Evolutionary conservation across 2,329 filamentous ascomycete genomes (phyloP).

Genomic region (Coniosporium tulheliwenetii): DNA sequence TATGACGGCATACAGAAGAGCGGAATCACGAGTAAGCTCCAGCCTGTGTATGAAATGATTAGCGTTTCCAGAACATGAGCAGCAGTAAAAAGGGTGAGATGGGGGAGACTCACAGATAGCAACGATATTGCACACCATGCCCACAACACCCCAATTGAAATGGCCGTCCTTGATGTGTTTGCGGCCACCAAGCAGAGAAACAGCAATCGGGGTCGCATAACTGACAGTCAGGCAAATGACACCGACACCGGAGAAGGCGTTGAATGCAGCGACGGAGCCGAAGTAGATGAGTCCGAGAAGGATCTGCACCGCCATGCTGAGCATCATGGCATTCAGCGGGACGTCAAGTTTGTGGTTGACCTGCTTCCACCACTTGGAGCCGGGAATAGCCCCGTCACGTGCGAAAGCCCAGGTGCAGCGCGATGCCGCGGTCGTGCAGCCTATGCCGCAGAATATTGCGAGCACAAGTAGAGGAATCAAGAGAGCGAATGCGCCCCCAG

Average conservation of each 20-base stretch:
- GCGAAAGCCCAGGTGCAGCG: slow-evolving; percentile 56
- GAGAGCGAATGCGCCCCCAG: slow-evolving; percentile 46
- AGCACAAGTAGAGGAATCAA: slow-evolving; percentile 50
- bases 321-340: slow-evolving; percentile 57
- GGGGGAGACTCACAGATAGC: slow-evolving; percentile 38
- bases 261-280: slow-evolving; percentile 53
- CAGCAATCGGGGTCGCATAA: slow-evolving; percentile 51
- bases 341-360: slow-evolving; percentile 48
- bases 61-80: slow-evolving; percentile 10
- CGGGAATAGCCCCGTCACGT: slow-evolving; percentile 54
- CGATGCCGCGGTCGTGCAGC: slow-evolving; percentile 53
- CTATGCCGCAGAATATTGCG: slow-evolving; percentile 50
- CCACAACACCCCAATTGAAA: slow-evolving; percentile 48
- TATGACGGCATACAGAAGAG: slow-evolving; percentile 59
- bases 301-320: slow-evolving; percentile 50
- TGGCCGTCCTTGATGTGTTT: slow-evolving; percentile 39
- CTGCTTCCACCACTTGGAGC: slow-evolving; percentile 41
- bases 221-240: slow-evolving; percentile 55
- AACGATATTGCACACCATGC: slow-evolving; percentile 46
- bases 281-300: slow-evolving; percentile 53
- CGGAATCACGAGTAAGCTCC: slow-evolving; percentile 53
- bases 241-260: slow-evolving; percentile 54
- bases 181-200: slow-evolving; percentile 46
- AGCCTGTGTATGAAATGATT: slow-evolving; percentile 27
- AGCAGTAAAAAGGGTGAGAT: not conserved